Evolutionary conservation across 805 yeast genomes (phyloP).

Genomic region (Kodamaea jinghongensis): DNA sequence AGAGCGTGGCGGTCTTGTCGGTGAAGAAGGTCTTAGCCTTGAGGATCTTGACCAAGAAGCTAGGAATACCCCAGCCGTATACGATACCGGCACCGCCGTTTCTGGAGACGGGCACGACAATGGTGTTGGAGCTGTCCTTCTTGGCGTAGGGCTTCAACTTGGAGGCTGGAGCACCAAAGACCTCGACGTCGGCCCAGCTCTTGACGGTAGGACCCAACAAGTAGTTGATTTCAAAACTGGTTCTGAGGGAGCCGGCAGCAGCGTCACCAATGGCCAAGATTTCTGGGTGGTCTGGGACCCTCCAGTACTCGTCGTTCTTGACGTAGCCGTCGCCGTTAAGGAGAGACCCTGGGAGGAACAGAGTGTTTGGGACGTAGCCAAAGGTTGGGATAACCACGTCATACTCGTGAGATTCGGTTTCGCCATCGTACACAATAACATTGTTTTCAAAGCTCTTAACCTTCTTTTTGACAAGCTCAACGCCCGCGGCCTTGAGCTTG

Average conservation of each 20-base stretch:
- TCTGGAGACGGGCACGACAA: conserved; percentile 32
- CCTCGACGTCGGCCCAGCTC: conserved; percentile 12
- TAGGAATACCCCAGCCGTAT: conserved; percentile 29
- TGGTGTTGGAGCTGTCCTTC: conserved; percentile 12
- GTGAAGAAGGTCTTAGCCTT: conserved; percentile 30
- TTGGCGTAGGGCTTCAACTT: conserved; percentile 13
- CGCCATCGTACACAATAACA: conserved; percentile 17
- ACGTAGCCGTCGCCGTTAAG: conserved; percentile 29
- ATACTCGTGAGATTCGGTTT: conserved; percentile 14
- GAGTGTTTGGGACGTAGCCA: conserved; percentile 30
- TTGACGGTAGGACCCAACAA: conserved; percentile 19
- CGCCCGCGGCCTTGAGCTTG: conserved; percentile 17
- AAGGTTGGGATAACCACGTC: conserved; percentile 31
- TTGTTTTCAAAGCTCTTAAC: conserved; percentile 9
- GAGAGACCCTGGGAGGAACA: conserved; percentile 23
- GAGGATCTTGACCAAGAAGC: conserved; percentile 22
- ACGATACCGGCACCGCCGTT: conserved; percentile 35
- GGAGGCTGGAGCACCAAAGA: conserved; percentile 13
- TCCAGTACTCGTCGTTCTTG: conserved; percentile 24
- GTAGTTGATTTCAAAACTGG: conserved; percentile 26
- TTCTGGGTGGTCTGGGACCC: conserved; percentile 22
- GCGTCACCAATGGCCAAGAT: conserved; percentile 39
- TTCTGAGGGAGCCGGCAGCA: conserved; percentile 18
- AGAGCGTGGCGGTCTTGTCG: conserved; percentile 15
- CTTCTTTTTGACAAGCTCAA: conserved; percentile 21